Percentiles rank a stretch among this genome's conserved stretches.
Conservation (phyloP, 2,329 filamentous ascomycete genomes). For the Herpotrichia juniperi region DNA sequence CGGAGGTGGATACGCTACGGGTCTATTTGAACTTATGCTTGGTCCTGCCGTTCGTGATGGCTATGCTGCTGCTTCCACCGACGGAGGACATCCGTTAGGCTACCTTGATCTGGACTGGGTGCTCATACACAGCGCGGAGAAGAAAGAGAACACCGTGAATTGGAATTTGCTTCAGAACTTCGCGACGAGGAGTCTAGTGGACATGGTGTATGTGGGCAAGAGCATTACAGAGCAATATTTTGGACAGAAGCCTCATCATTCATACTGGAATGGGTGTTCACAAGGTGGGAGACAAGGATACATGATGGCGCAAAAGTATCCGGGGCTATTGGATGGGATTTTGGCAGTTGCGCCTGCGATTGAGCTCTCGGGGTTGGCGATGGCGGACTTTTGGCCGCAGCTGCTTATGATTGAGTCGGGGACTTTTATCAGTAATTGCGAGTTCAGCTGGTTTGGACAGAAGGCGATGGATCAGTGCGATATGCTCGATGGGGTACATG, state of each 20-base stretch:
- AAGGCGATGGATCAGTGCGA: conserved; percentile 29
- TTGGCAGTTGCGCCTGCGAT: conserved; percentile 35
- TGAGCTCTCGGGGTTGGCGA: conserved; percentile 19
- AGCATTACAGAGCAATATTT: conserved; percentile 41
- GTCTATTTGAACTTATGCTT: conserved; percentile 24
- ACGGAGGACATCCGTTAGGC: conserved; percentile 35
- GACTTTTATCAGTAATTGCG: conserved; percentile 18
- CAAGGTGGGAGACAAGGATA: conserved; percentile 39
- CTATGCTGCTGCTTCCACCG: conserved; percentile 40
- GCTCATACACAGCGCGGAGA: conserved; percentile 21
- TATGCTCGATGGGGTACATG: conserved; percentile 27
- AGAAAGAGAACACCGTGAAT: conserved; percentile 24
- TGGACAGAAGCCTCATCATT: conserved; percentile 34
- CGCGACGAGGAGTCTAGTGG: conserved; percentile 44
- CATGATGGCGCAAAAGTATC: conserved; percentile 37
- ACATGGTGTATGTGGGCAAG: conserved; percentile 44
- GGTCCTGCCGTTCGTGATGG: conserved; percentile 32
- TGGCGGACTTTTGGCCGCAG: conserved; percentile 27
- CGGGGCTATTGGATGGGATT: conserved; percentile 36
- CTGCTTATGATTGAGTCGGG: conserved; percentile 32
- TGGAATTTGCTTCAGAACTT: conserved; percentile 45
- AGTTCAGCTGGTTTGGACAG: conserved; percentile 23
- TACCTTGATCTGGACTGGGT: conserved; percentile 21
- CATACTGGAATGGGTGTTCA: conserved; percentile 40
- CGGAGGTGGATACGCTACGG: conserved; percentile 36